Base-by-base conservation (phyloP, 305 asterid species). In the Fraxinus paxiana region DNA sequence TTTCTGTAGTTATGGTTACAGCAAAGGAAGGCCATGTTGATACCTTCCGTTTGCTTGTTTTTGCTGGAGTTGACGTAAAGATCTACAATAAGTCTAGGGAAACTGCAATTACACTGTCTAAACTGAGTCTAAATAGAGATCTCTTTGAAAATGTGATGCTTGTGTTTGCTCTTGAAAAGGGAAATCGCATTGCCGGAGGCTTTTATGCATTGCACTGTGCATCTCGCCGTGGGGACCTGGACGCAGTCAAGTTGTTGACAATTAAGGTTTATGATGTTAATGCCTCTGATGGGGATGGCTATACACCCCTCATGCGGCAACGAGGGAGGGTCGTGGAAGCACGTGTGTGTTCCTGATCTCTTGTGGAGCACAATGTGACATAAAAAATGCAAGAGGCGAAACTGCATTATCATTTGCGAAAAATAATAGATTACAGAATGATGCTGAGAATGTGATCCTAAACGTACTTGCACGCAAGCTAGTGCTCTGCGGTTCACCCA, bases 271-370 rank as follows among this genome's bases (percentile, higher is more conserved):
- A 92, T 54, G 94, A 91, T 73, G 76, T 90, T 35, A 88, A 93
- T 17, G 89, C 89, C 56, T 77, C 81, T 0, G 96, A 93, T 31
- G 90, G 90, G 54, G 97, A 93, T 75, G 96, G 92, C 34, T 86
- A 87, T 88, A 92, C 97, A 0, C 91, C 98, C 0, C 92, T 93
- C 67, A 92, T 93, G 96, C 85, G 82, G 98, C 93, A 10, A 96
- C 97, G 33, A 85, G 82, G 71, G 97, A 90, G 85, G 94, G 94
- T 34, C 90, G 88, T 75, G 87, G 88, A n/a, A 86, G 82, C 73
- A 86, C 88, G 78, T 92, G 98, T 61, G 82, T 86, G 54, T 90
- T 90, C 54, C 81, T 93, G 75, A 87, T 89, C 78, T 86, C 94
- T 30, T 79, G 80, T 9, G 97, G 98, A 3, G 94, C 94, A 31